Evolutionary conservation across 768 basidiomycete species (phyloP).

Genomic region (Lactarius tabidus): DNA sequence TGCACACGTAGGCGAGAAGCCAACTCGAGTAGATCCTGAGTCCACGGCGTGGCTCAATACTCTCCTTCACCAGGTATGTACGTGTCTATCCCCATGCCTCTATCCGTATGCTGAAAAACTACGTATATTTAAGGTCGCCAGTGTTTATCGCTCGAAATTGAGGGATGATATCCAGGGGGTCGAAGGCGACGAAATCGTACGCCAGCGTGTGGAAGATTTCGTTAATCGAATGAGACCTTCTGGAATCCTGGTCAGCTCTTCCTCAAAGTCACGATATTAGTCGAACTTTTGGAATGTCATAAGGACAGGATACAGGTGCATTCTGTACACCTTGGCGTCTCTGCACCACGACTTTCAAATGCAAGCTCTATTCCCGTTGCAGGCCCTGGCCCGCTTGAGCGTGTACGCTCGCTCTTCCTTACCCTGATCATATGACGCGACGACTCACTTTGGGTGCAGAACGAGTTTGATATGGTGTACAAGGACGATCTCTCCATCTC

Average conservation of each 20-base stretch:
- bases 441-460: slow-evolving; percentile 42
- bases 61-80: slow-evolving; percentile 71
- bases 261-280: slow-evolving; percentile 6
- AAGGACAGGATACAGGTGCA: slow-evolving; percentile 87
- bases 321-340: slow-evolving; percentile 74
- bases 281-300: slow-evolving; percentile 7
- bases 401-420: background rate
- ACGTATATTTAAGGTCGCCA: slow-evolving; percentile 42
- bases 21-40: slow-evolving; percentile 45
- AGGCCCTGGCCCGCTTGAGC: slow-evolving; percentile 27
- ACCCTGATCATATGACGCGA: background rate
- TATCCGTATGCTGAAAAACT: background rate
- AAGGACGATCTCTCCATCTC: slow-evolving; percentile 80
- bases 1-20: slow-evolving; percentile 5
- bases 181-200: slow-evolving; percentile 81
- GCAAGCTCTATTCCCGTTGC: slow-evolving; percentile 50
- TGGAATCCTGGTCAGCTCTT: slow-evolving; percentile 55
- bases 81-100: background rate
- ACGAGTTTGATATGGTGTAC: slow-evolving; percentile 82
- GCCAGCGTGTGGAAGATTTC: slow-evolving; percentile 73
- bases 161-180: slow-evolving; percentile 62
- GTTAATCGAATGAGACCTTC: slow-evolving; percentile 73
- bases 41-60: slow-evolving; percentile 91
- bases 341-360: slow-evolving; percentile 73
- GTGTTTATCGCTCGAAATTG: slow-evolving; percentile 74